Evolutionary conservation across 2,329 filamentous ascomycete species (phyloP), one percentile per base, ranked within the genome.

Genomic region (Ophiostoma tasmaniense): DNA sequence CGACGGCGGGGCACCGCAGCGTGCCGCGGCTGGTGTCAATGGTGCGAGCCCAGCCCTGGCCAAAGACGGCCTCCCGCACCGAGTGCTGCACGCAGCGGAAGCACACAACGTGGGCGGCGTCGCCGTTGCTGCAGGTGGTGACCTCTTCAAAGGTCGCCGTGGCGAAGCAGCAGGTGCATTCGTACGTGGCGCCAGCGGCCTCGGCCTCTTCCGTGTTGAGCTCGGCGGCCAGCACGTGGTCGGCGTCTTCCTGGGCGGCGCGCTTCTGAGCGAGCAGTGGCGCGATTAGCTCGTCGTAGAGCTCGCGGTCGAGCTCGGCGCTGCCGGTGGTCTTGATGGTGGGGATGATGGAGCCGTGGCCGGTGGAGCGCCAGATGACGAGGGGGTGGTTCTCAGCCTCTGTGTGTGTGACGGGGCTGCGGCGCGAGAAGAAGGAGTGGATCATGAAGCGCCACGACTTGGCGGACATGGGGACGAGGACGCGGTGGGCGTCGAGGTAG

Each of bases 41-140:
- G 74, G 87, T 95, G 70, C 90, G 88, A 66, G 87, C 86, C 92
- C 94, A 97, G 67, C 92, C 92, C 77, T 98, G 95, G 0, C 95
- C 95, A 76, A 96, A 98, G 0, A 98, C 81, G 1, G 93, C 93
- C 76, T 98, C 94, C 66, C 89, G 90, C 70, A 94, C 85, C 13
- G 93, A 89, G 72, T 90, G 87, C 72, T 89, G 89, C 66, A 98
- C 89, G 78, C 95, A 98, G 64, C 86, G 86, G 78, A 93, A 89
- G 79, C 91, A 95, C 68, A 94, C 83, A 75, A 91, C 85, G 78
- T 95, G 91, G 1, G 86, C 88, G 2, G 55, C 64, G n/a, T 30
- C 14, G 8, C 85, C 83, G 39, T 82, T 78, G 75, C 85, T 85
- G 79, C 91, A 95, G n/a, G 86, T 84, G 0, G 90, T 87, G 70